Percentiles rank a stretch among this genome's conserved stretches.
Evolutionary conservation across 495 filamentous ascomycete genomes (phyloP).

Genomic region (Penicillium maclennaniae): DNA sequence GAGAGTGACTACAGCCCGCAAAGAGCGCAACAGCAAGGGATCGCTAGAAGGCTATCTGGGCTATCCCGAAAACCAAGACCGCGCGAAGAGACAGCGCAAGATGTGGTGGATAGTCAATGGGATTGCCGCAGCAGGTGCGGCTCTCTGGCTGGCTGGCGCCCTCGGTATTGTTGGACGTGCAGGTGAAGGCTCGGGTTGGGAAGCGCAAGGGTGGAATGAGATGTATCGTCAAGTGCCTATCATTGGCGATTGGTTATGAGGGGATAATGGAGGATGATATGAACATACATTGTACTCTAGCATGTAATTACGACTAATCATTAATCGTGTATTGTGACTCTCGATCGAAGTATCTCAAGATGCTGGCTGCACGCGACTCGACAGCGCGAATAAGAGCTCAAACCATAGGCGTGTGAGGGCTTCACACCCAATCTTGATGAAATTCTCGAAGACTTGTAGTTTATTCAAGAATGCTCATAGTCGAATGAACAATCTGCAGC

Average conservation of each 20-base stretch:
- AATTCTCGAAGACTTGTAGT: background rate
- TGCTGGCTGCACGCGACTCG: background rate
- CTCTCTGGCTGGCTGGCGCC: slow-evolving; percentile 75
- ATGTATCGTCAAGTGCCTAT: slow-evolving; percentile 55
- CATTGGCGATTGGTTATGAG: slow-evolving; percentile 48
- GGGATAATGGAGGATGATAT: background rate
- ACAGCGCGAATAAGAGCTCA: background rate
- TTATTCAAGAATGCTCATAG: background rate
- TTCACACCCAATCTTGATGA: background rate
- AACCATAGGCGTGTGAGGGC: background rate
- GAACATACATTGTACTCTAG: slow-evolving; percentile 10
- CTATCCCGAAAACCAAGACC: slow-evolving; percentile 35
- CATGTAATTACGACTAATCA: slow-evolving; percentile 5
- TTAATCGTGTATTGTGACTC: background rate
- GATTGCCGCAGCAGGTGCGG: slow-evolving; percentile 51
- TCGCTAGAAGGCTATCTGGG: slow-evolving; percentile 37
- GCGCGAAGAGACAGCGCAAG: slow-evolving; percentile 46
- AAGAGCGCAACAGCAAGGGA: slow-evolving; percentile 29
- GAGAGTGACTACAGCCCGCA: slow-evolving; percentile 41
- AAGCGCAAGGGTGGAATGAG: slow-evolving; percentile 73
- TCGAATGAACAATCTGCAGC: background rate
- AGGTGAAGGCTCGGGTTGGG: slow-evolving; percentile 70
- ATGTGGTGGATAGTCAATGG: slow-evolving; percentile 69
- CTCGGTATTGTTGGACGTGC: slow-evolving; percentile 71
- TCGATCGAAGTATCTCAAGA: background rate